These are phyloP conservation scores for Phanerochaete sordida DNA, from an alignment of 768 basidiomycete genomes.

Conservation along the genomic window DNA sequence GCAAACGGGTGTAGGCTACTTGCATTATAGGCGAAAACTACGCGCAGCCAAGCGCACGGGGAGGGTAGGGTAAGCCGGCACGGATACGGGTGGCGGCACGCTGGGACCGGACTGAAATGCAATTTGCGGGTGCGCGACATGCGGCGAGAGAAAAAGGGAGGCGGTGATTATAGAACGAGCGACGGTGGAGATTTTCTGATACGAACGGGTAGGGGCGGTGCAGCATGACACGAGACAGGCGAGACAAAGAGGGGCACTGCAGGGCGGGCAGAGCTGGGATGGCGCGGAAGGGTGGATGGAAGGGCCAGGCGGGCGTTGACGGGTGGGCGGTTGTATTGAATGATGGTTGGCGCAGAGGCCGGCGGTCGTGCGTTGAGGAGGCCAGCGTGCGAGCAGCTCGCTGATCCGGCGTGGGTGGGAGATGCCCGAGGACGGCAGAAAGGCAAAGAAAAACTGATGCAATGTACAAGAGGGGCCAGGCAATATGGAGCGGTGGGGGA, in stretches of 20 bases:
- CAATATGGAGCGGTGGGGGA: background rate
- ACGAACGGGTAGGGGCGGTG: background rate
- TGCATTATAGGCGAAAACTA: background rate
- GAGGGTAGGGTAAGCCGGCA: background rate
- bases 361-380: too few relatives aligned
- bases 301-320: too few relatives aligned
- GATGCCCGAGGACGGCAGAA: background rate
- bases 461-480: background rate
- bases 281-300: too few relatives aligned
- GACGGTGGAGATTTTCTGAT: background rate
- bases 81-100: background rate
- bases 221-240: background rate
- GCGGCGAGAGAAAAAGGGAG: background rate
- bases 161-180: background rate
- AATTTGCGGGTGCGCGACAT: background rate
- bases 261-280: background rate
- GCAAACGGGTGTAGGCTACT: background rate
- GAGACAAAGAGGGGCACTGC: background rate
- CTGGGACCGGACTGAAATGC: background rate
- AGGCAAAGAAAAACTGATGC: slow-evolving; percentile 1
- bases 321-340: too few relatives aligned
- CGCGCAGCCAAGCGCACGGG: background rate
- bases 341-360: too few relatives aligned
- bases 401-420: background rate
- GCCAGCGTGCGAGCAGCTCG: too few relatives aligned